Evolutionary conservation across 768 basidiomycete species (phyloP), one percentile per base, ranked within the genome.

Genomic region (Serendipita sp.): DNA sequence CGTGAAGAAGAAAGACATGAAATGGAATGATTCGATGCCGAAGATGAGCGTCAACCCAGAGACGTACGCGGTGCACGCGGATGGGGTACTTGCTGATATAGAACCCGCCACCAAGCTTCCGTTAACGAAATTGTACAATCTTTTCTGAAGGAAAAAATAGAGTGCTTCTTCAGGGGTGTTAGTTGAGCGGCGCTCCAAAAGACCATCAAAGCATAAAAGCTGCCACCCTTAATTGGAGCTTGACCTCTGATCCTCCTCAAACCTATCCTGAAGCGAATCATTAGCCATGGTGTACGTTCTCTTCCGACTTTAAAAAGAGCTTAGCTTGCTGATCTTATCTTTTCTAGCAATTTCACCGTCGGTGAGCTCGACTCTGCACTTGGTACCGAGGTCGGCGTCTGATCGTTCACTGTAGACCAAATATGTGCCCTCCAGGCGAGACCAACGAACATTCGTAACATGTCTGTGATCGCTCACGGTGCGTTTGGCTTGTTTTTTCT

Each of bases 401-500:
- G 46, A 58, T 44, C 23, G 40, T 13, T 40, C 65, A 36, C 62
- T 50, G 64, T 37, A 91, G 89, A 90, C 74, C 88, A 93, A 79
- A 84, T 93, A 71, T 86, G 91, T 73, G 77, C 65, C 68, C 86
- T 93, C 68, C 93, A 93, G 91, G 87, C 92, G 82, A 77, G 75
- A 74, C 83, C 90, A 70, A 91, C 89, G 64, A 93, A 92, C 76
- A 92, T 93, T 73, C 87, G 90, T 78, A 91, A 91, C 80, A 91
- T 91, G 89, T 87, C 85, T 83, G 88, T 90, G 72, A 90, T 90
- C 72, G 90, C 90, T 70, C 88, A 91, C 76, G 89, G 90, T 88
- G 64, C 71, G 84, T 76, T 13, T 63, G 40, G 58, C 58, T 68
- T 62, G 66, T 65, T 37, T 46, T 68, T 69, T 33, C 18, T 18